These are phyloP conservation scores for Ulmus americana DNA, from an alignment of 331 rosid genomes.

Conservation along the genomic window DNA sequence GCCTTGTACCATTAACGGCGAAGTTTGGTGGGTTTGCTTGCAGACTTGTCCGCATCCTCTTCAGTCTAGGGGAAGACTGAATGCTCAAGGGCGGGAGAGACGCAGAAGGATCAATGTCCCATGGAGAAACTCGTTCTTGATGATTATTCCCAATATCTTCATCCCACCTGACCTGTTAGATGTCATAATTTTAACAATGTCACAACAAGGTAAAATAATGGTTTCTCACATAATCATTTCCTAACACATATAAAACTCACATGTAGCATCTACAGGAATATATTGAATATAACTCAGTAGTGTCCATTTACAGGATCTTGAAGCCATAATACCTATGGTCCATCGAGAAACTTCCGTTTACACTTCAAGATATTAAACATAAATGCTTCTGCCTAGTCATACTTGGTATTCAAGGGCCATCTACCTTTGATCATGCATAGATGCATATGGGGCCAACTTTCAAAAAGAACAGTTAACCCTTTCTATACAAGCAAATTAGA, in stretches of 20 bases:
- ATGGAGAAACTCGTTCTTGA: conserved; percentile 73
- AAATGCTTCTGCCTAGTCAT: too few relatives aligned
- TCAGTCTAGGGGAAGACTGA: conserved; percentile 90
- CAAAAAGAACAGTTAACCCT: too few relatives aligned
- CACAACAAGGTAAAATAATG: conserved; percentile 11
- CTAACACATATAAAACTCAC: not conserved
- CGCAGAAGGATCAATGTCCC: conserved; percentile 87
- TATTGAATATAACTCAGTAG: not conserved
- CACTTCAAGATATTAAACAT: too few relatives aligned
- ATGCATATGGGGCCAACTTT: too few relatives aligned
- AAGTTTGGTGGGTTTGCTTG: conserved; percentile 47
- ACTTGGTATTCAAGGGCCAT: too few relatives aligned
- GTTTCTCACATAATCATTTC: not conserved
- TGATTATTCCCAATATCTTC: conserved; percentile 58
- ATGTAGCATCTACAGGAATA: not conserved
- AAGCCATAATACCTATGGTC: too few relatives aligned
- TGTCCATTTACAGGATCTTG: not conserved
- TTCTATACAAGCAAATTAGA: too few relatives aligned
- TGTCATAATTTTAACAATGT: conserved; percentile 10
- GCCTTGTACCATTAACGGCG: conserved; percentile 50
- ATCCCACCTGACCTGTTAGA: conserved; percentile 83
- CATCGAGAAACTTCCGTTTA: too few relatives aligned
- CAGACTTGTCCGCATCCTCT: conserved; percentile 81
- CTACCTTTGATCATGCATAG: too few relatives aligned
- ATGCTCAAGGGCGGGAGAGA: conserved; percentile 80